Percentiles rank a stretch among this genome's conserved stretches.
phyloP scores from a whole-genome alignment of 225 moss, liverwort and hornwort genomes.

The Rhytidiadelphus loreus region DNA sequence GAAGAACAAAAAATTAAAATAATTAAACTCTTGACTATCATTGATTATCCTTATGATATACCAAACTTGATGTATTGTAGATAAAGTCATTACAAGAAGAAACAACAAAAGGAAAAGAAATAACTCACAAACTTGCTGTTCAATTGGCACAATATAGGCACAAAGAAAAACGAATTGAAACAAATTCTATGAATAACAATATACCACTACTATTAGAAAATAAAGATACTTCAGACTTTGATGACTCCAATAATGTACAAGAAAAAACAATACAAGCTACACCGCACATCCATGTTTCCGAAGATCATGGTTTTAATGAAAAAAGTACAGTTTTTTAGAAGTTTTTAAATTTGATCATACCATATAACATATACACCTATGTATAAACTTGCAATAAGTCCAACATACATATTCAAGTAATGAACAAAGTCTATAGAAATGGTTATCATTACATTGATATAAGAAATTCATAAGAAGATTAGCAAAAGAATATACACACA shows the following conservation, averaged over 20 bases:
- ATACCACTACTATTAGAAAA: background rate
- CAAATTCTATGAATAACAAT: background rate
- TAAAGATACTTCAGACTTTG: background rate
- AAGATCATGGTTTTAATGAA: background rate
- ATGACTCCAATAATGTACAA: background rate
- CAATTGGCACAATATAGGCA: slow-evolving; percentile 6
- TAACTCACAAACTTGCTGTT: background rate
- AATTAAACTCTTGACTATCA: background rate
- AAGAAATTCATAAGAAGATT: no score
- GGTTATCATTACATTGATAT: no score
- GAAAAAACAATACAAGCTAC: background rate
- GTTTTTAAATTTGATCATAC: background rate
- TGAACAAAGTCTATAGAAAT: background rate
- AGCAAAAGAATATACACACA: background rate
- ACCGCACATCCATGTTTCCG: background rate
- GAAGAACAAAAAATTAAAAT: background rate
- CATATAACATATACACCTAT: no score
- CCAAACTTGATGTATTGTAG: background rate
- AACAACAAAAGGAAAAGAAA: background rate
- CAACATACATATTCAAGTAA: background rate
- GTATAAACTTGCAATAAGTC: background rate
- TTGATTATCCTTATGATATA: background rate
- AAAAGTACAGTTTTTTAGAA: background rate
- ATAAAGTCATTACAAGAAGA: background rate
- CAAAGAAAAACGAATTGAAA: background rate